phyloP scores from a whole-genome alignment of 2,329 filamentous ascomycete genomes.

The Byssochlamys sp. region DNA sequence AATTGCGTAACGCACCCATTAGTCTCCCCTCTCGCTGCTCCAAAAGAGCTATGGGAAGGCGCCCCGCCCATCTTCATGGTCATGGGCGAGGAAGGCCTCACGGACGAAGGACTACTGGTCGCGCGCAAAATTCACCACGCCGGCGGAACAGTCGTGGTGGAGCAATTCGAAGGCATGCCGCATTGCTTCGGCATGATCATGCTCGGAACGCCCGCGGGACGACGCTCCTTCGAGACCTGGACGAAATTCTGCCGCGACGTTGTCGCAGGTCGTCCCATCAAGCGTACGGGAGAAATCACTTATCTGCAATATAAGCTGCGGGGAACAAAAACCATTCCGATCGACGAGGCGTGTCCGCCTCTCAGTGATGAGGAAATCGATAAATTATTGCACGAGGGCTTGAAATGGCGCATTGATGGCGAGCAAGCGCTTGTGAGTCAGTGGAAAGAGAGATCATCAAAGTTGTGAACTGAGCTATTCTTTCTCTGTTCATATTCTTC shows the following conservation, averaged over 20 bases:
- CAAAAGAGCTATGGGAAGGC: slow-evolving; percentile 29
- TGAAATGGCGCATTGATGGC: slow-evolving; percentile 23
- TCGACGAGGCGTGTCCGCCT: slow-evolving; percentile 21
- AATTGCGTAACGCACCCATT: slow-evolving; percentile 31
- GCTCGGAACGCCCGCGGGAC: slow-evolving; percentile 35
- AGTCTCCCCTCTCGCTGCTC: slow-evolving; percentile 29
- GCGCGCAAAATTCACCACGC: slow-evolving; percentile 31
- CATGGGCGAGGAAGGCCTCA: slow-evolving; percentile 32
- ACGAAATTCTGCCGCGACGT: slow-evolving; percentile 42
- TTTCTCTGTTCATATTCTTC: neutral
- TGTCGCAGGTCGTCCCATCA: slow-evolving; percentile 17
- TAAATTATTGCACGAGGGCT: slow-evolving; percentile 16
- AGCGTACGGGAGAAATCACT: slow-evolving; percentile 21
- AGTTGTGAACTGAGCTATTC: slow-evolving; percentile 12
- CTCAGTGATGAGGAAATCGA: slow-evolving; percentile 30
- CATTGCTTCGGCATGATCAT: slow-evolving; percentile 50
- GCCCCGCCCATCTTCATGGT: slow-evolving; percentile 34
- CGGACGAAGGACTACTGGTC: slow-evolving; percentile 32
- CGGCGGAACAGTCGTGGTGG: slow-evolving; percentile 28
- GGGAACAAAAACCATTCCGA: slow-evolving; percentile 18
- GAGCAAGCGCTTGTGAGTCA: slow-evolving; percentile 24
- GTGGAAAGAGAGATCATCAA: slow-evolving; percentile 25
- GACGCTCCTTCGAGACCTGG: slow-evolving; percentile 48
- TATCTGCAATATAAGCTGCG: slow-evolving; percentile 22
- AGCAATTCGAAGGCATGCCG: slow-evolving; percentile 39